Conservation (phyloP, 148 eudicot species). For the Hydrangea macrophylla region DNA sequence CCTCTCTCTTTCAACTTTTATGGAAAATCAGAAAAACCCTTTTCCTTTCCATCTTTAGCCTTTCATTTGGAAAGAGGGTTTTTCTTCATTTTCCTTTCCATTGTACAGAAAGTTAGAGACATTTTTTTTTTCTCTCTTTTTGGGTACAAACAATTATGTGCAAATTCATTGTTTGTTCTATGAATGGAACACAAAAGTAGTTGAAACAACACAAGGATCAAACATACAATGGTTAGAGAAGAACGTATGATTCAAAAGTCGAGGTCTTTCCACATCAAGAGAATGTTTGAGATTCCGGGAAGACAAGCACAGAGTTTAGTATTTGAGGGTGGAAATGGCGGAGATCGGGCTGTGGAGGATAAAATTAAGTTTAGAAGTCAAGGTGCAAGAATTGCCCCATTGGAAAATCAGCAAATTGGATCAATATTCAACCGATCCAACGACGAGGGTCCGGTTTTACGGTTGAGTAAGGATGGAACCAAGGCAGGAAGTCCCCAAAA, state of each 20-base stretch:
- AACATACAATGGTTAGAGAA: conserved; percentile 15
- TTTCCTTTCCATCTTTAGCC: conserved; percentile 11
- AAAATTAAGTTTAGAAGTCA: conserved; percentile 11
- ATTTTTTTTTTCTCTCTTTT: background rate
- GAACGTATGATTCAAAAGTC: conserved; percentile 11
- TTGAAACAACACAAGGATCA: background rate
- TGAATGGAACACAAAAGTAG: background rate
- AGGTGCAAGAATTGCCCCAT: conserved; percentile 5
- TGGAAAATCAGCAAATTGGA: conserved; percentile 6
- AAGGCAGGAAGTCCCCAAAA: background rate
- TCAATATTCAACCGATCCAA: background rate
- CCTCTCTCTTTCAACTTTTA: background rate
- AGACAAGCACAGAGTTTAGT: conserved; percentile 16
- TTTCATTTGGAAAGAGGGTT: conserved; percentile 11
- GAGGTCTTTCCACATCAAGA: conserved; percentile 16
- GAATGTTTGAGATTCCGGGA: conserved; percentile 20
- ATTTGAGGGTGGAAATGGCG: background rate
- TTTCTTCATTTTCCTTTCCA: background rate
- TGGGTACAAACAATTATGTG: background rate
- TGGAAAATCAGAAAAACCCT: conserved; percentile 16
- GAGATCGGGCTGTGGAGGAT: conserved; percentile 1
- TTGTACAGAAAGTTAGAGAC: background rate
- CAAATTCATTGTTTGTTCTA: background rate
- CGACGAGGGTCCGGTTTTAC: conserved; percentile 12
- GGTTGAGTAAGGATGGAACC: conserved; percentile 17